These are phyloP conservation scores for Tricholoma hemisulphureum DNA, from an alignment of 768 basidiomycete species.

Conservation along the genomic window DNA sequence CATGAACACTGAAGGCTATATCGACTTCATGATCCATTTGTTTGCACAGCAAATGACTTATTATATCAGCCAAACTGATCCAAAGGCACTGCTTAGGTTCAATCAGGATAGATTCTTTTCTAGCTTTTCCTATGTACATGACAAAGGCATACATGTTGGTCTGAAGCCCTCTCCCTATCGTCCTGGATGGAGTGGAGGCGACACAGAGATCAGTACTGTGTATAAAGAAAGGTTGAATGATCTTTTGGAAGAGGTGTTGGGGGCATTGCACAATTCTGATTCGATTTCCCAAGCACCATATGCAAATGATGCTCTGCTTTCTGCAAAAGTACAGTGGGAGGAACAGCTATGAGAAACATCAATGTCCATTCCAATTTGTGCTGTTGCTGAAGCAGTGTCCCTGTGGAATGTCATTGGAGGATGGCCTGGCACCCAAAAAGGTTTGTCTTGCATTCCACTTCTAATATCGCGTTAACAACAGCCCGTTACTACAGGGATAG, in stretches of 20 bases:
- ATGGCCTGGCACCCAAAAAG: background rate
- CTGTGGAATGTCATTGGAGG: background rate
- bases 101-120: background rate
- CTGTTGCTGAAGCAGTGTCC: background rate
- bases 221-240: background rate
- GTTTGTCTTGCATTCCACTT: background rate
- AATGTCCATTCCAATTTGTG: background rate
- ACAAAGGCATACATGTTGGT: background rate
- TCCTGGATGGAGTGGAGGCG: background rate
- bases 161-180: background rate
- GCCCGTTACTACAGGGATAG: background rate
- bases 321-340: background rate
- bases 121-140: background rate
- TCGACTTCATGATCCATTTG: background rate
- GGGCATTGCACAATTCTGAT: background rate
- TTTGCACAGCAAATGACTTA: conserved; percentile 1
- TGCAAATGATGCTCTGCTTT: background rate
- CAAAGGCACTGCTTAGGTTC: background rate
- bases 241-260: background rate
- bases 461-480: background rate
- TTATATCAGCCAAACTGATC: background rate
- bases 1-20: background rate
- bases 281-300: background rate
- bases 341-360: background rate
- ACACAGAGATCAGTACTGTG: background rate